Evolutionary conservation across 2,329 filamentous ascomycete genomes (phyloP).

Genomic region (Colletotrichum sp.): DNA sequence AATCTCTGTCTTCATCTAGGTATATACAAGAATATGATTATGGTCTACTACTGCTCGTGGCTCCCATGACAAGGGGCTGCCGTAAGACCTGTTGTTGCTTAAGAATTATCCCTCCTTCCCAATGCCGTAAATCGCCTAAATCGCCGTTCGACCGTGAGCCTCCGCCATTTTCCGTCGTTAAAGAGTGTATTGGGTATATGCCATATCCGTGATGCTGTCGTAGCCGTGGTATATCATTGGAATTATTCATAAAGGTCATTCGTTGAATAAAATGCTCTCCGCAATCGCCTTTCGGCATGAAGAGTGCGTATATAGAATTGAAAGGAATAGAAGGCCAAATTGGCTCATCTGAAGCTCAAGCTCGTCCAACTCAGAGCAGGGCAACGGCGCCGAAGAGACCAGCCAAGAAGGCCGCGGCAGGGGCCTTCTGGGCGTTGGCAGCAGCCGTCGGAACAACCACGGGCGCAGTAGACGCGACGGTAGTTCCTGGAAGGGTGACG

Average conservation of each 20-base stretch:
- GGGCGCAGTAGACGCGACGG: constrained; percentile 24
- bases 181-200: constrained; percentile 8
- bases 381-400: constrained; percentile 42
- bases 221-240: constrained; percentile 6
- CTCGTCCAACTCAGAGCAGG: constrained; percentile 32
- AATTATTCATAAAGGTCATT: background rate
- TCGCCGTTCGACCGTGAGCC: background rate
- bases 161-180: background rate
- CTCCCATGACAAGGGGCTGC: background rate
- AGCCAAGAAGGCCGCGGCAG: constrained; percentile 40
- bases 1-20: background rate
- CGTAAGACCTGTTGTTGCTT: background rate
- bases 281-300: background rate
- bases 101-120: background rate
- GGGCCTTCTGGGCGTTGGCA: constrained; percentile 35
- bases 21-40: constrained; percentile 9
- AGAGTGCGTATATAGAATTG: background rate
- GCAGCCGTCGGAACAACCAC: constrained; percentile 31
- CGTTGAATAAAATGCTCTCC: background rate
- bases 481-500: constrained; percentile 28
- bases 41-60: background rate
- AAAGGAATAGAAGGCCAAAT: background rate
- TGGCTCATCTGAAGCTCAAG: background rate
- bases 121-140: background rate
- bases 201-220: constrained; percentile 13